Percentiles rank a stretch among this genome's conserved stretches.
Evolutionary conservation across 441 rosid species (phyloP).

Genomic region (Aquilaria agallochum): DNA sequence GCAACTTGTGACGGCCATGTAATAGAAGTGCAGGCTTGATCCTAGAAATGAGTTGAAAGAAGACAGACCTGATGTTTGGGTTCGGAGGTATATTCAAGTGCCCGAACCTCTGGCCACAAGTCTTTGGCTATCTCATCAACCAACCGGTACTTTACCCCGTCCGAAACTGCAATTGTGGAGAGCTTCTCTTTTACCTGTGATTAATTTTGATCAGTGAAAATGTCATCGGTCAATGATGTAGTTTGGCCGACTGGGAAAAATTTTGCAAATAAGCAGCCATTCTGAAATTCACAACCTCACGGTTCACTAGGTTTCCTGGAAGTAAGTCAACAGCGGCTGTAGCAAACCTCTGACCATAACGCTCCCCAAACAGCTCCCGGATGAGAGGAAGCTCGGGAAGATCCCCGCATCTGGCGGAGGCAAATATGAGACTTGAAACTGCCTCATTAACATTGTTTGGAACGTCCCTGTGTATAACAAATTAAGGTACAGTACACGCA

Average conservation of each 20-base stretch:
- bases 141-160: conserved; percentile 42
- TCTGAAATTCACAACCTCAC: conserved; percentile 36
- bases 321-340: conserved; percentile 43
- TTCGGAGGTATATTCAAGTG: conserved; percentile 45
- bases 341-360: conserved; percentile 56
- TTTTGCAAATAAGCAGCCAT: background rate
- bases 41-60: background rate
- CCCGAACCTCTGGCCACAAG: conserved; percentile 38
- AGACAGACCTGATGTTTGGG: conserved; percentile 37
- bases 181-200: conserved; percentile 53
- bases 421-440: conserved; percentile 73
- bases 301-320: conserved; percentile 65
- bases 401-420: conserved; percentile 84
- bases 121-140: conserved; percentile 51
- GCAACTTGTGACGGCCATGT: background rate
- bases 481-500: too few relatives aligned
- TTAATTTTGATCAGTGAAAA: too few relatives aligned
- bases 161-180: conserved; percentile 36
- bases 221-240: too few relatives aligned
- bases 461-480: conserved; percentile 40
- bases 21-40: background rate
- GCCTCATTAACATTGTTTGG: conserved; percentile 81
- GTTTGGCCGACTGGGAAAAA: background rate
- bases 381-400: conserved; percentile 69
- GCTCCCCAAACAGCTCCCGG: conserved; percentile 61